Evolutionary conservation across 2,329 filamentous ascomycete genomes (phyloP), one percentile per base, ranked within the genome.

Genomic region (Trichoderma oligosporum): DNA sequence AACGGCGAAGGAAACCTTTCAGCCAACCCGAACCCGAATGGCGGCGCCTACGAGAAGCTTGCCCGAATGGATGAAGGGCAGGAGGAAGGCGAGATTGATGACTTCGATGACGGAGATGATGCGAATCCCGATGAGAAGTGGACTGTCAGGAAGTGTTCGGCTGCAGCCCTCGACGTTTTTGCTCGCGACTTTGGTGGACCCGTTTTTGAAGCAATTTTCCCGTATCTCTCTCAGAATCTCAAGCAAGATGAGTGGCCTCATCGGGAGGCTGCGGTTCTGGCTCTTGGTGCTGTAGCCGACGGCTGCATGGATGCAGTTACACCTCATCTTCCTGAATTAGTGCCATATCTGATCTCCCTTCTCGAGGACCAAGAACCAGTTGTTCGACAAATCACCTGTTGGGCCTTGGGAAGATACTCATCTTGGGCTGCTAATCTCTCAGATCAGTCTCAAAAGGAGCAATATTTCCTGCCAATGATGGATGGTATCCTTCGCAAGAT

Each of bases 111-210:
- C 55, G 88, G 89, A 46, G 90, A 91, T 45, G 90, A 90, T 61
- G 82, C 81, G 48, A 90, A 92, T 64, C 90, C 91, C 0, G 94
- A 97, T 70, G 91, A 96, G 70, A 84, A 85, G 65, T 99, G 94
- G 94, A 97, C 93, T 55, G 78, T 99, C 53, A 85, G 94, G 61
- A 99, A 99, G 75, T 97, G 94, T 76, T 97, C 94, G 35, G 94
- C 94, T 7, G 94, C 94, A 11, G 92, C 94, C 7, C 79, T 99
- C 38, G 94, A 99, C 69, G 90, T 96, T 11, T 92, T 99, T 65
- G 91, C 94, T 16, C 88, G 87, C 52, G 89, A 96, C 61, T 99
- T 96, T 72, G 86, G 90, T 65, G 84, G 86, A 55, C 84, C 87
- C 1, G 91, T 99, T 29, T 99, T 99, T 71, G 85, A 91, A 63